Evolutionary conservation across 1,284 basidiomycete genomes (phyloP).

Genomic region (Ceratobasidium sp.): DNA sequence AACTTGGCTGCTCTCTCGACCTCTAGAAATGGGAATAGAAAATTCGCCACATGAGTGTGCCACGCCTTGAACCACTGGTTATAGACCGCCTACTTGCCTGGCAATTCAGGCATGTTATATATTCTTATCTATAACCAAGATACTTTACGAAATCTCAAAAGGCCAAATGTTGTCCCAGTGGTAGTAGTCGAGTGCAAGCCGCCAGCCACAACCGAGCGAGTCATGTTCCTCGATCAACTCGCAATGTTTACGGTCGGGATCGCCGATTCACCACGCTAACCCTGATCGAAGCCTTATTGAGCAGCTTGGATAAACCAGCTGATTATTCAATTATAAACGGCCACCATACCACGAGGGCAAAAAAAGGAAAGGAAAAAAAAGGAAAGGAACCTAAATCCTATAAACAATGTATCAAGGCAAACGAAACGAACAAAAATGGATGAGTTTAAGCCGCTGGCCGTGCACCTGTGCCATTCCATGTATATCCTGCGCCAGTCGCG

Average conservation of each 20-base stretch:
- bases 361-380: neutral
- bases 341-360: neutral
- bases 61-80: neutral
- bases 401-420: neutral
- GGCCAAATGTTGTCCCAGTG: no score
- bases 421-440: neutral
- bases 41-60: slow-evolving; percentile 28
- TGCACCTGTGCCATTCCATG: slow-evolving; percentile 27
- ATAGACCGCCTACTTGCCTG: slow-evolving; percentile 58
- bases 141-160: no score
- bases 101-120: slow-evolving; percentile 71
- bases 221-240: slow-evolving; percentile 1
- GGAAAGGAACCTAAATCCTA: no score
- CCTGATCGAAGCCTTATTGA: slow-evolving; percentile 13
- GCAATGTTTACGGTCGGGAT: neutral
- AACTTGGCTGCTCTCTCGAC: slow-evolving; percentile 76
- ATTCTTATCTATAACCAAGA: no score
- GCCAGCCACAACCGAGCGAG: neutral
- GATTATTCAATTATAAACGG: slow-evolving; percentile 14
- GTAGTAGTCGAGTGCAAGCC: slow-evolving; percentile 1
- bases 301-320: neutral
- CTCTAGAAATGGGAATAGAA: slow-evolving; percentile 58
- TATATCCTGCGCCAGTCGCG: neutral
- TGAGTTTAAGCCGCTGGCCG: neutral
- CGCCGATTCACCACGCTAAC: neutral